Conservation (phyloP, 2,329 filamentous ascomycete species). For the Sclerotinia nivalis region DNA sequence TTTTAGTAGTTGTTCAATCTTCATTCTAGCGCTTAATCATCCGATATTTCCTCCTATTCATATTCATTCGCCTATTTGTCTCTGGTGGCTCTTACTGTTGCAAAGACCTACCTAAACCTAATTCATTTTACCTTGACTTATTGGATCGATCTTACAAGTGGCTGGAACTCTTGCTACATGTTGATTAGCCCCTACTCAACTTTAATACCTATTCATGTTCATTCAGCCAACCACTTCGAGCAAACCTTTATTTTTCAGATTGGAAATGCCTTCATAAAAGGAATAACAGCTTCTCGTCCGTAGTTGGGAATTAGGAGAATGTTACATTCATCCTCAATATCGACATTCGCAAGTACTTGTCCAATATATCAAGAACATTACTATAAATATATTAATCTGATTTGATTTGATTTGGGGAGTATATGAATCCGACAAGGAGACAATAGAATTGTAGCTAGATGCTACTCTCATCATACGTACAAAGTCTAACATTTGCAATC, state of each 20-base stretch:
- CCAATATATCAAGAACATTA: not conserved
- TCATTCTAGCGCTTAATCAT: not conserved
- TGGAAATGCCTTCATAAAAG: not conserved
- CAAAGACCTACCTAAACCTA: no score
- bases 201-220: not conserved
- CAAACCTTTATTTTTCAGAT: not conserved
- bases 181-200: not conserved
- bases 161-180: no score
- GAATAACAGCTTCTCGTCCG: not conserved
- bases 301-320: not conserved
- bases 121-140: no score
- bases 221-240: not conserved
- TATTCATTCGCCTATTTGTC: not conserved
- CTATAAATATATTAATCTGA: not conserved
- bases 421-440: no score
- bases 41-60: not conserved
- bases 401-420: no score
- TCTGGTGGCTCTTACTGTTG: not conserved
- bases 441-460: no score
- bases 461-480: no score
- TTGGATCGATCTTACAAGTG: no score
- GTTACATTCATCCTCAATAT: not conserved
- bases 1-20: not conserved
- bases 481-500: not conserved
- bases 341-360: not conserved